phyloP scores from a whole-genome alignment of 1,284 basidiomycete species.

The Irpex rosettiformis region DNA sequence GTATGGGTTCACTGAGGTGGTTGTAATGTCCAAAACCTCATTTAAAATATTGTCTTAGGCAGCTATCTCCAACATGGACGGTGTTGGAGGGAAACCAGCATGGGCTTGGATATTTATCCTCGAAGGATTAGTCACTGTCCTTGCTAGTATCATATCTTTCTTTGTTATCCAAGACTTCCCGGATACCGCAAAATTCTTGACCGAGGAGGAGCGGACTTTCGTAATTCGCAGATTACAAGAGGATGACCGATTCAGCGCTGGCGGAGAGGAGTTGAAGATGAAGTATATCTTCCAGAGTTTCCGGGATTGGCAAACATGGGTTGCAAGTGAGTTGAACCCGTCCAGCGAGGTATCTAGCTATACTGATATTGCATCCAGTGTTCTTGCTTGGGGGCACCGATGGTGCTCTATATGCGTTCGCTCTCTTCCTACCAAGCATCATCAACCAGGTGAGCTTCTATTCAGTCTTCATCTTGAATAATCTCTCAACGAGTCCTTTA shows the following conservation, averaged over 20 bases:
- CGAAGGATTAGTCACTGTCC: conserved; percentile 56
- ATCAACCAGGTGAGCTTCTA: conserved; percentile 50
- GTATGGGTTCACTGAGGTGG: conserved; percentile 20
- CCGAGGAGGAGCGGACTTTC: conserved; percentile 62
- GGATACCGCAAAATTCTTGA: conserved; percentile 75
- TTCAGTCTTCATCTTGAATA: conserved; percentile 15
- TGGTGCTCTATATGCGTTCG: conserved; percentile 69
- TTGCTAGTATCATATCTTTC: conserved; percentile 48
- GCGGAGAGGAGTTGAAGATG: conserved; percentile 58
- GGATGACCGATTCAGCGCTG: conserved; percentile 68
- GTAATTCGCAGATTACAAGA: conserved; percentile 62
- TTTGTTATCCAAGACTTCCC: conserved; percentile 82
- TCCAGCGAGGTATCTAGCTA: background rate
- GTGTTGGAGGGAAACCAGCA: conserved; percentile 57
- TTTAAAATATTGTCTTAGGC: conserved; percentile 35
- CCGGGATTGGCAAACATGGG: conserved; percentile 72
- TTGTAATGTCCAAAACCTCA: background rate
- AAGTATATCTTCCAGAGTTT: conserved; percentile 60
- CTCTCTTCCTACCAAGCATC: conserved; percentile 70
- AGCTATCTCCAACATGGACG: conserved; percentile 65
- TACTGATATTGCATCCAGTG: background rate
- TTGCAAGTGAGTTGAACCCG: conserved; percentile 40
- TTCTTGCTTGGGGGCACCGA: conserved; percentile 1
- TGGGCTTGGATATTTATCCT: conserved; percentile 70
- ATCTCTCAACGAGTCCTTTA: background rate